Evolutionary conservation across 768 basidiomycete genomes (phyloP).

Genomic region (Leccinellum albellum): DNA sequence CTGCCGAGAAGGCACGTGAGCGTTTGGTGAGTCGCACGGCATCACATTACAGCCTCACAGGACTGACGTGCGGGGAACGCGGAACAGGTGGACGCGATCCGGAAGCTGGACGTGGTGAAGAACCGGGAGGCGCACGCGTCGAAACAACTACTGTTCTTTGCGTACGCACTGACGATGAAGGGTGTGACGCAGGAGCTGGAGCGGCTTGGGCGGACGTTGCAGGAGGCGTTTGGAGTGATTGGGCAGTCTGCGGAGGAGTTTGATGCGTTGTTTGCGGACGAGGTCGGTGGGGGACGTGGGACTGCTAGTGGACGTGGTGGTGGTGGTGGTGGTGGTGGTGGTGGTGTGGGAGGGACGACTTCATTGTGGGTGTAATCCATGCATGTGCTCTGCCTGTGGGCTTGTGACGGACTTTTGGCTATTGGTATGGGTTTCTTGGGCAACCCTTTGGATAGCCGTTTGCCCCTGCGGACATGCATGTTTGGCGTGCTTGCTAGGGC

Average conservation of each 20-base stretch:
- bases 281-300: background rate
- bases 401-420: conserved; percentile 1
- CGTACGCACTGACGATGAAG: conserved; percentile 91
- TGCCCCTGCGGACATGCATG: conserved; percentile 10
- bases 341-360: background rate
- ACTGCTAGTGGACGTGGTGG: background rate
- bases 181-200: conserved; percentile 91
- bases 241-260: conserved; percentile 80
- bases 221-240: conserved; percentile 91
- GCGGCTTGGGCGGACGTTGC: conserved; percentile 71
- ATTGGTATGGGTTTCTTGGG: conserved; percentile 1
- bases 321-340: background rate
- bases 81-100: conserved; percentile 72
- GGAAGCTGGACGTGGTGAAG: conserved; percentile 83
- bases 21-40: conserved; percentile 54
- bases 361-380: conserved; percentile 14
- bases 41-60: background rate
- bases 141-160: conserved; percentile 86
- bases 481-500: background rate
- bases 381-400: background rate
- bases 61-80: background rate
- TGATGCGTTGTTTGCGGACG: conserved; percentile 62
- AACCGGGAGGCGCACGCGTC: conserved; percentile 78
- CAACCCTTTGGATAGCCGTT: background rate
- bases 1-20: conserved; percentile 80